Evolutionary conservation across 116 monocot species (phyloP), one percentile per base, ranked within the genome.

Genomic region (Phalaenopsis hybrid): DNA sequence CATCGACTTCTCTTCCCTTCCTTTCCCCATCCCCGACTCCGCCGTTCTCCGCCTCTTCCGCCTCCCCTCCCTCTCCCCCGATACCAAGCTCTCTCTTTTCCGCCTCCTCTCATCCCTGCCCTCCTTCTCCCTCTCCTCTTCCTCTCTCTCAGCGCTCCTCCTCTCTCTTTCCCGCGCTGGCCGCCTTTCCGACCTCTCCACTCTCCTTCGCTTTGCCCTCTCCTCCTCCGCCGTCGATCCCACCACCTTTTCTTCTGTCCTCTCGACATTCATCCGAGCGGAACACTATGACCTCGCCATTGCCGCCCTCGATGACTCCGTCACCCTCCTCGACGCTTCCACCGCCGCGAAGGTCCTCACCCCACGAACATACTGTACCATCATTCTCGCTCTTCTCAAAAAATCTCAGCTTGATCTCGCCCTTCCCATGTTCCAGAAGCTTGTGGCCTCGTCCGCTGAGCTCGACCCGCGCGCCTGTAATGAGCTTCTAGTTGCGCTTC

Each of bases 321-420:
- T 90, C 28, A 79, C 83, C 13, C 87, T 86, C 68, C 85, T 90
- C 75, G 88, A 88, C 74, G 44, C 80, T 28, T 59, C 31, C 57
- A 37, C 43, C 75, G 65, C 59, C 57, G 23, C 82, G 37, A 17
- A 70, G 44, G 11, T 46, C 55, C 72, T 86, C 25, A 50, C 78
- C 83, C 84, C 87, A n/a, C 20, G 11, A 4, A 45, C 81, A 43
- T 88, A 90, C 81, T 69, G 59, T 84, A 88, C 90, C 79, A 48
- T 93, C 82, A 44, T 88, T 75, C 84, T 85, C 61, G 89, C 90
- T 61, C 90, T 91, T 69, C 78, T 90, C 70, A 11, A 61, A 12
- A 80, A 85, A 21, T 87, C 87, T 34, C 88, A 90, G 55, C 77
- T 88, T 15, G 25, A 23, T 23, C 88, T 90, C 70, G 90, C 94